Conservation (phyloP, 805 yeast genomes). For the Candida stauntonica region DNA sequence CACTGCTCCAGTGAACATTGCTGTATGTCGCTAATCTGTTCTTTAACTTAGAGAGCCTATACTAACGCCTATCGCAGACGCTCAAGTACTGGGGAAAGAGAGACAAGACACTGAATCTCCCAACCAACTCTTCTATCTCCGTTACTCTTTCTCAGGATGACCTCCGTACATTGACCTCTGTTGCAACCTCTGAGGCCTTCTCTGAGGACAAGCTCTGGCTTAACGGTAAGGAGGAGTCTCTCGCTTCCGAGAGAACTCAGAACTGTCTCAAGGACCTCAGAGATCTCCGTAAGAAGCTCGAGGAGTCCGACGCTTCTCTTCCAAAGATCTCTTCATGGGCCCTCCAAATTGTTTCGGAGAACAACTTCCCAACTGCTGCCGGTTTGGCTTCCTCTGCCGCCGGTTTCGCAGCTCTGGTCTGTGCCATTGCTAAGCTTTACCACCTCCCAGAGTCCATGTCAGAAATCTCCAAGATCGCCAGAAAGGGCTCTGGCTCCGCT, state of each 20-base stretch:
- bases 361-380: constrained; percentile 99
- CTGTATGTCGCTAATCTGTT: constrained; percentile 46
- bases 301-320: constrained; percentile 44
- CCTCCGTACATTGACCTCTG: constrained; percentile 88
- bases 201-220: constrained; percentile 70
- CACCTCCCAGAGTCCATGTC: constrained; percentile 80
- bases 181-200: constrained; percentile 57
- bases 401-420: constrained; percentile 94
- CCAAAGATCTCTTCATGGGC: constrained; percentile 62
- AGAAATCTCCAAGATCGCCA: constrained; percentile 87
- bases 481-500: constrained; percentile 98
- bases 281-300: constrained; percentile 56
- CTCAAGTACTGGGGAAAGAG: constrained; percentile 99
- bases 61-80: constrained; percentile 42
- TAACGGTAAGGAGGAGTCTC: constrained; percentile 77
- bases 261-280: constrained; percentile 79
- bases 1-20: constrained; percentile 97
- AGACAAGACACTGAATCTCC: constrained; percentile 81
- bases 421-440: constrained; percentile 81
- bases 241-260: constrained; percentile 56
- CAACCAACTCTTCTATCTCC: constrained; percentile 94
- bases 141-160: constrained; percentile 92
- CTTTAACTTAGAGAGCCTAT: neutral
- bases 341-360: constrained; percentile 82
- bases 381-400: constrained; percentile 98